phyloP scores from a whole-genome alignment of 2,329 filamentous ascomycete genomes.

The Bipolaris oryzae region DNA sequence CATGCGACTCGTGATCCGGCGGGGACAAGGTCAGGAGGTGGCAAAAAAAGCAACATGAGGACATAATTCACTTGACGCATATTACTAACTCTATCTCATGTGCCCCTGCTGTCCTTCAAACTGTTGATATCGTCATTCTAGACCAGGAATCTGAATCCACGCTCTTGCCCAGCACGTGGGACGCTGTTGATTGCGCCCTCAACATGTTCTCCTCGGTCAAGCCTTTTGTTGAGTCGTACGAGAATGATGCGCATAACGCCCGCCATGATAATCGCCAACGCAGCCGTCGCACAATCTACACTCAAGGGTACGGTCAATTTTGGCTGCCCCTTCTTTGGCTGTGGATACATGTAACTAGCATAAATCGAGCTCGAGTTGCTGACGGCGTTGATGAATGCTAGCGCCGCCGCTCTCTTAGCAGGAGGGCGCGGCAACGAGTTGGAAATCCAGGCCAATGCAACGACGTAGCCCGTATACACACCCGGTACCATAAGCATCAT shows the following conservation, averaged over 20 bases:
- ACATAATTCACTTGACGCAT: constrained; percentile 1
- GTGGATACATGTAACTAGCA: constrained; percentile 70
- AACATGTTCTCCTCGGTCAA: constrained; percentile 66
- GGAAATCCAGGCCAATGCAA: constrained; percentile 74
- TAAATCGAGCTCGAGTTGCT: constrained; percentile 74
- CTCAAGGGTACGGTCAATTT: constrained; percentile 64
- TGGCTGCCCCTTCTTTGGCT: constrained; percentile 45
- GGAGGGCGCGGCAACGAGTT: constrained; percentile 77
- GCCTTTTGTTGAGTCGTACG: constrained; percentile 69
- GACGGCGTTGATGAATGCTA: constrained; percentile 78
- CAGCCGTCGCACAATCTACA: constrained; percentile 70
- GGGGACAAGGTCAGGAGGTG: background rate
- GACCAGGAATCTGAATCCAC: constrained; percentile 71
- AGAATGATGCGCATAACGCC: constrained; percentile 68
- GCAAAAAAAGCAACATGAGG: constrained; percentile 12
- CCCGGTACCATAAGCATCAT: constrained; percentile 74
- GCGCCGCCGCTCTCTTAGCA: constrained; percentile 72
- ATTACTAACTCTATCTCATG: constrained; percentile 1
- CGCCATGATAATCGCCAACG: constrained; percentile 68
- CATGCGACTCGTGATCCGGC: background rate
- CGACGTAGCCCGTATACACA: constrained; percentile 66
- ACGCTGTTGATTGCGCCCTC: constrained; percentile 60
- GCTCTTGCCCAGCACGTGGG: constrained; percentile 62
- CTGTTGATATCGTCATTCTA: constrained; percentile 37
- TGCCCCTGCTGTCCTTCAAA: background rate